Evolutionary conservation across 441 rosid species (phyloP).

Genomic region (Bocquillonia castaneifolia): DNA sequence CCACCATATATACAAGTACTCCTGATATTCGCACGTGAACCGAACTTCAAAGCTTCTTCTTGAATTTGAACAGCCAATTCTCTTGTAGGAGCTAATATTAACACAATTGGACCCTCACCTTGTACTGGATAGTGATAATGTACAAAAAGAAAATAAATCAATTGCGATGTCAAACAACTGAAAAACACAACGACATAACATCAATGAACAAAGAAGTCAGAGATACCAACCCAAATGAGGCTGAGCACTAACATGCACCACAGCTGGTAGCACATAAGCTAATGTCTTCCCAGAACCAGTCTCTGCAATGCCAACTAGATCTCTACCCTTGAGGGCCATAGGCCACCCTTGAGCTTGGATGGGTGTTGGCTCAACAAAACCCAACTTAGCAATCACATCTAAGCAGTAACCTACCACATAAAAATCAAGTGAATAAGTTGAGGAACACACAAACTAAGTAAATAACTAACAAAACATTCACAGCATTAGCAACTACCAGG

Average conservation of each 20-base stretch:
- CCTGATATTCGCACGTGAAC: slow-evolving; percentile 52
- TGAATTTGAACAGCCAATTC: slow-evolving; percentile 97
- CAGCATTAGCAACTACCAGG: slow-evolving; percentile 47
- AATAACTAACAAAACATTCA: background rate
- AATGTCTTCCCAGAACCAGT: slow-evolving; percentile 97
- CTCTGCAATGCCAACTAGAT: slow-evolving; percentile 90
- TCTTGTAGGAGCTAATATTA: slow-evolving; percentile 90
- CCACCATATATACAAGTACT: slow-evolving; percentile 95
- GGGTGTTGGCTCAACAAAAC: slow-evolving; percentile 92
- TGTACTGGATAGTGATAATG: slow-evolving; percentile 35
- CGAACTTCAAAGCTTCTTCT: slow-evolving; percentile 79
- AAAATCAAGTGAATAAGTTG: slow-evolving; percentile 17
- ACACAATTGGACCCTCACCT: slow-evolving; percentile 85
- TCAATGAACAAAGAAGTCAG: background rate
- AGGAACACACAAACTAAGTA: background rate
- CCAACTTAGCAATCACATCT: slow-evolving; percentile 73
- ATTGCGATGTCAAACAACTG: background rate
- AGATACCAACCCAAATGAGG: slow-evolving; percentile 72
- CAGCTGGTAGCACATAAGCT: slow-evolving; percentile 87
- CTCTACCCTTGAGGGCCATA: slow-evolving; percentile 94
- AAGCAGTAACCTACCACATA: slow-evolving; percentile 61
- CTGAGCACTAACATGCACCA: slow-evolving; percentile 87
- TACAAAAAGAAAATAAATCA: background rate
- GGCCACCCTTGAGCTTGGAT: slow-evolving; percentile 99
- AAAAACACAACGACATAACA: background rate